Evolutionary conservation across 2,329 filamentous ascomycete genomes (phyloP).

Genomic region (Tolypocladium tundrense): DNA sequence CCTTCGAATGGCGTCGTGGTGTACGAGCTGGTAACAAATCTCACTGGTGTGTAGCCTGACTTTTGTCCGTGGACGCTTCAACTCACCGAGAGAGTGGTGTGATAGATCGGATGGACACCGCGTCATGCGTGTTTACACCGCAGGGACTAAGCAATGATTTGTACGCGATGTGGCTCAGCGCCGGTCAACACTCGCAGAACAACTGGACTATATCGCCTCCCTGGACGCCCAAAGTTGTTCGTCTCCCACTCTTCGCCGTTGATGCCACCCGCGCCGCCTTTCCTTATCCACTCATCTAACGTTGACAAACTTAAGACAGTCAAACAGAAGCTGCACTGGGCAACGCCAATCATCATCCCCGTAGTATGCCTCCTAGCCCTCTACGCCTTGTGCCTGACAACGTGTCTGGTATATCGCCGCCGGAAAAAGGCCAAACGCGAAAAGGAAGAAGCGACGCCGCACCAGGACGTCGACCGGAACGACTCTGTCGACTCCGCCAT

Average conservation of each 20-base stretch:
- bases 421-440: conserved; percentile 12
- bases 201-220: conserved; percentile 21
- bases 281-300: neutral
- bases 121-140: conserved; percentile 18
- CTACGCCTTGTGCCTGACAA: conserved; percentile 16
- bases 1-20: conserved; percentile 17
- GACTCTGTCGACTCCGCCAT: conserved; percentile 12
- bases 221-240: conserved; percentile 14
- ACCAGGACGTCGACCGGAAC: conserved; percentile 9
- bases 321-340: conserved; percentile 12
- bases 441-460: conserved; percentile 4
- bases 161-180: conserved; percentile 19
- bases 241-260: neutral
- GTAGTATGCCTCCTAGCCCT: conserved; percentile 17
- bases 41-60: conserved; percentile 16
- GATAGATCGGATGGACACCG: conserved; percentile 14
- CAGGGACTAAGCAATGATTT: conserved; percentile 13
- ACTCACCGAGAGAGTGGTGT: conserved; percentile 3
- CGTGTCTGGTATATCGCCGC: conserved; percentile 17
- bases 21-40: conserved; percentile 17
- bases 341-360: conserved; percentile 18
- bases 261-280: neutral
- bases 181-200: conserved; percentile 9
- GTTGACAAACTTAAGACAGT: conserved; percentile 9
- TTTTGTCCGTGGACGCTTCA: neutral